These are phyloP conservation scores for Suillus occidentalis DNA, from an alignment of 768 basidiomycete species.

Conservation along the genomic window DNA sequence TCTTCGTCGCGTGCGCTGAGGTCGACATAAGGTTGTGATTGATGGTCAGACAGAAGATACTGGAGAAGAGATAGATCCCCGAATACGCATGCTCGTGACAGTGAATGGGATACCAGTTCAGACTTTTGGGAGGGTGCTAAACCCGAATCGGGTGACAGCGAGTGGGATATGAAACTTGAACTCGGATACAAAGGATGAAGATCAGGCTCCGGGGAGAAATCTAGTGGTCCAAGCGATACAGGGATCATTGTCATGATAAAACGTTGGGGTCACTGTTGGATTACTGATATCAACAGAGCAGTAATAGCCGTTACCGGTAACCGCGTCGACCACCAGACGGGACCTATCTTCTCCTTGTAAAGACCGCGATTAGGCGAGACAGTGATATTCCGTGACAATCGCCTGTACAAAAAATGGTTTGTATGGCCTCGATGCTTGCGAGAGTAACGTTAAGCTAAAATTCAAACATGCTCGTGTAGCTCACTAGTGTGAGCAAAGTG, in stretches of 20 bases:
- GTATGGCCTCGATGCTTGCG: not conserved
- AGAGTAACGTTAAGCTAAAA: not conserved
- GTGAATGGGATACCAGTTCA: constrained; percentile 70
- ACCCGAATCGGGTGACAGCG: constrained; percentile 67
- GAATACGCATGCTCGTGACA: constrained; percentile 75
- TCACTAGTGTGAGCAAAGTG: not conserved
- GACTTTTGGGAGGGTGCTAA: constrained; percentile 66
- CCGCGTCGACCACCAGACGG: not conserved
- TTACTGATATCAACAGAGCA: not conserved
- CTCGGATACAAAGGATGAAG: constrained; percentile 79
- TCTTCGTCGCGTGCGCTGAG: constrained; percentile 79
- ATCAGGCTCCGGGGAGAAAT: constrained; percentile 76
- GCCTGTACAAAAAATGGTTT: not conserved
- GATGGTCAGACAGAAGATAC: constrained; percentile 67
- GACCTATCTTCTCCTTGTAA: constrained; percentile 2
- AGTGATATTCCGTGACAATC: not conserved
- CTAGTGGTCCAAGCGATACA: constrained; percentile 37
- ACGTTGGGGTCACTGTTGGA: not conserved
- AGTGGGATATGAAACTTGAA: constrained; percentile 55
- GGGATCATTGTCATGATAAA: constrained; percentile 29
- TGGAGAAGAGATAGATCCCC: constrained; percentile 73
- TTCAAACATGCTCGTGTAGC: not conserved
- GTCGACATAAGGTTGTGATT: constrained; percentile 67
- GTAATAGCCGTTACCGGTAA: not conserved
- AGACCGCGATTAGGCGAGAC: not conserved